Evolutionary conservation across 352 stramenopile species (phyloP).

Genomic region (Pythium myriotylum): DNA sequence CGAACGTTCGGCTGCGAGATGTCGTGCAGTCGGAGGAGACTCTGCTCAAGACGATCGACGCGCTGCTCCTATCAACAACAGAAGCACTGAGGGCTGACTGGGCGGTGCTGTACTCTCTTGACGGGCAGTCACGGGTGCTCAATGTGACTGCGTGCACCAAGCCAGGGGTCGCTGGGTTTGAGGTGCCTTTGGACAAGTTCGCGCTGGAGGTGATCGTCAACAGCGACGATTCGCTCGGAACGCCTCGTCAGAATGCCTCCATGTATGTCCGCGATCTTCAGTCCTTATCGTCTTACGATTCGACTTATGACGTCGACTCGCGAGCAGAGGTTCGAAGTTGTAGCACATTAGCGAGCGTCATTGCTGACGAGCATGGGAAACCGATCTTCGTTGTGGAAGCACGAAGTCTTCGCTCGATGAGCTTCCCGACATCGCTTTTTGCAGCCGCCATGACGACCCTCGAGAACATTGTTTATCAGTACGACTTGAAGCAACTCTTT

Average conservation of each 20-base stretch:
- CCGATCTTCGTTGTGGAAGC: conserved; percentile 67
- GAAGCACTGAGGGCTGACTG: conserved; percentile 48
- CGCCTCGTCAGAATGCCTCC: conserved; percentile 27
- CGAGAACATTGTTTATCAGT: conserved; percentile 70
- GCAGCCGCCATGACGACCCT: conserved; percentile 52
- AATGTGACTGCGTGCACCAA: conserved; percentile 59
- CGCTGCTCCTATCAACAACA: conserved; percentile 41
- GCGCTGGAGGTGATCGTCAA: conserved; percentile 44
- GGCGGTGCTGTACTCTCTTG: conserved; percentile 60
- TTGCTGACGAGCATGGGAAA: conserved; percentile 52
- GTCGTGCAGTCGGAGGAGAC: conserved; percentile 43
- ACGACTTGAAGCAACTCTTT: conserved; percentile 53
- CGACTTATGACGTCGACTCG: conserved; percentile 48
- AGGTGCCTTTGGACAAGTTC: conserved; percentile 54
- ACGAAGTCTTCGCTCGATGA: conserved; percentile 40
- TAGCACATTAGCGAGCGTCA: conserved; percentile 36
- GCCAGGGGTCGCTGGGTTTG: conserved; percentile 42
- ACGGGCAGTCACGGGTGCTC: conserved; percentile 35
- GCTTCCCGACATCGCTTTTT: conserved; percentile 63
- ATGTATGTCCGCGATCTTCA: conserved; percentile 56
- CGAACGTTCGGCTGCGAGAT: conserved; percentile 50
- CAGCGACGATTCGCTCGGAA: conserved; percentile 26
- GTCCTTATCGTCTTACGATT: conserved; percentile 40
- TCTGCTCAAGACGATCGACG: conserved; percentile 47
- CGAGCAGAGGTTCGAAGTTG: conserved; percentile 22